Conservation (phyloP, 176 grass and related monocot species). For the Phyllostachys edulis region DNA sequence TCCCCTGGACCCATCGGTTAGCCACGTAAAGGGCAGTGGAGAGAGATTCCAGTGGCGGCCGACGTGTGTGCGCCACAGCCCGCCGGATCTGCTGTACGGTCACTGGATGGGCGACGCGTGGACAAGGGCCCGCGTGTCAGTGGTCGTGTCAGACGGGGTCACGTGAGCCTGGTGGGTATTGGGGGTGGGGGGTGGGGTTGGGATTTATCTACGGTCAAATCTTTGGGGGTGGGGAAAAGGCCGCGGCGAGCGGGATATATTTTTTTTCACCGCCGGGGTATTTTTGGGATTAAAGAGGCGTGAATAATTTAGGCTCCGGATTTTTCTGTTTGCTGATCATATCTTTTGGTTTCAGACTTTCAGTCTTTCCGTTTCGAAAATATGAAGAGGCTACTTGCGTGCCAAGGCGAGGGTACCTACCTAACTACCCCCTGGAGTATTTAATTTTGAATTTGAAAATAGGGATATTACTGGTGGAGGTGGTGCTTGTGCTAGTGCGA, state of each 20-base stretch:
- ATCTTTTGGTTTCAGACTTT: not conserved
- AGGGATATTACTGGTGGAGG: not conserved
- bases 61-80: not conserved
- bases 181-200: too few species aligned
- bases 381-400: not conserved
- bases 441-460: not conserved
- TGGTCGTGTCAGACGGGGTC: too few species aligned
- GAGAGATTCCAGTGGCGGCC: slow-evolving; percentile 25
- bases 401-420: not conserved
- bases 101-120: slow-evolving; percentile 13
- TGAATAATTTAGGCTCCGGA: not conserved
- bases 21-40: not conserved
- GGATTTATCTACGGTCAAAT: too few species aligned
- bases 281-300: not conserved
- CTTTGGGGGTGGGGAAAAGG: too few species aligned
- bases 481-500: too few species aligned
- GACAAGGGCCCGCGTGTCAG: not conserved
- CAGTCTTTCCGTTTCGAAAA: not conserved
- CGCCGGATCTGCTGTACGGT: not conserved
- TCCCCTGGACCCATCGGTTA: not conserved
- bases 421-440: not conserved
- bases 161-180: too few species aligned
- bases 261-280: not conserved
- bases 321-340: not conserved
- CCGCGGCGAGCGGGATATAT: not conserved